Evolutionary conservation across 345 rosid species (phyloP).

Genomic region (Gossypium herbaceum): DNA sequence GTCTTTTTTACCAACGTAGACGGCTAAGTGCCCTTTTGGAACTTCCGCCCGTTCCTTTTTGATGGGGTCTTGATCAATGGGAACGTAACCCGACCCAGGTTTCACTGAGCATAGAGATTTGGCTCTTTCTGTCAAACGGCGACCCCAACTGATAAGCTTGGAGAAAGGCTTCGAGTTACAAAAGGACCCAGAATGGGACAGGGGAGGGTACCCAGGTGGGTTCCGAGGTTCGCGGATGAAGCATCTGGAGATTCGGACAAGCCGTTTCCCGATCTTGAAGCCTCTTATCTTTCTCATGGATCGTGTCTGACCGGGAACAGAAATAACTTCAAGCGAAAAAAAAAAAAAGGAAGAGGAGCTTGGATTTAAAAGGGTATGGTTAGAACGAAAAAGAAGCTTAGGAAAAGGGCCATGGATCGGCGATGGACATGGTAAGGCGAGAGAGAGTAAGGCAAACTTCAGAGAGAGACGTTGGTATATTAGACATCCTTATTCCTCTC

Average conservation of each 20-base stretch:
- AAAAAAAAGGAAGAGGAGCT: background rate
- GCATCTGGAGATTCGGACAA: conserved; percentile 53
- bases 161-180: conserved; percentile 37
- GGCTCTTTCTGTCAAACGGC: conserved; percentile 48
- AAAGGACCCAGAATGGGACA: conserved; percentile 12
- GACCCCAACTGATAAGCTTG: conserved; percentile 59
- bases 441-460: conserved; percentile 44
- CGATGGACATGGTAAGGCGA: conserved; percentile 40
- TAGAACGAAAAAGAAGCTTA: conserved; percentile 9
- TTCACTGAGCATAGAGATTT: conserved; percentile 32
- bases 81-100: conserved; percentile 37
- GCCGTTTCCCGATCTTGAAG: conserved; percentile 52
- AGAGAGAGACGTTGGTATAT: conserved; percentile 45
- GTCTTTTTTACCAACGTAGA: conserved; percentile 76
- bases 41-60: conserved; percentile 30
- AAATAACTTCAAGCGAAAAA: background rate
- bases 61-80: conserved; percentile 29
- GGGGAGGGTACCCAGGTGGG: conserved; percentile 28
- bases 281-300: conserved; percentile 54
- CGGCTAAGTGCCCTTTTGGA: conserved; percentile 78
- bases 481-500: conserved; percentile 28
- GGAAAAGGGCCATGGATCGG: conserved; percentile 61
- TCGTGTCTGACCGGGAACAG: background rate
- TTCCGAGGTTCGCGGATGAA: conserved; percentile 32
- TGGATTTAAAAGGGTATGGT: background rate